Percentiles rank a stretch among this genome's conserved stretches.
Conservation (phyloP, 2,329 filamentous ascomycete species). For the Fusarium miscanthi region DNA sequence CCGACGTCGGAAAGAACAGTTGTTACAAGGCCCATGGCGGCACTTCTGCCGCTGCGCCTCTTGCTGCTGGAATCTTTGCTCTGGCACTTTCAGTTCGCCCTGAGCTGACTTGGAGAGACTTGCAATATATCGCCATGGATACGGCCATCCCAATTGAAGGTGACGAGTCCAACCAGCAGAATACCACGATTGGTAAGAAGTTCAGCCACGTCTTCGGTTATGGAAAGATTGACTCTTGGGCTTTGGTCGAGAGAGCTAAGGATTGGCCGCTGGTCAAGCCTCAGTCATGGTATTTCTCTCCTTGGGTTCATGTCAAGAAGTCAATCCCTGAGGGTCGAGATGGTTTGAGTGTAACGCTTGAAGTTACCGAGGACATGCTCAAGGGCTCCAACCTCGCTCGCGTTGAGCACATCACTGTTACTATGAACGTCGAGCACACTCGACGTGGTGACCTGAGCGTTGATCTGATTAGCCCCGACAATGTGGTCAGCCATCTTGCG, state of each 20-base stretch:
- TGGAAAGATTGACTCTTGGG: slow-evolving; percentile 91
- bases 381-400: slow-evolving; percentile 84
- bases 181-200: slow-evolving; percentile 81
- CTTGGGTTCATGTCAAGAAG: slow-evolving; percentile 91
- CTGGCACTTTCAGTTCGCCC: slow-evolving; percentile 86
- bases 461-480: slow-evolving; percentile 86
- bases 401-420: slow-evolving; percentile 94
- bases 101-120: slow-evolving; percentile 90
- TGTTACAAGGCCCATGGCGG: slow-evolving; percentile 90
- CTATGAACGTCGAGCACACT: slow-evolving; percentile 93
- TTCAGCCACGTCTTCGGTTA: slow-evolving; percentile 97
- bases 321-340: slow-evolving; percentile 85
- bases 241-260: slow-evolving; percentile 86
- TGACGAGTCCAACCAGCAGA: slow-evolving; percentile 77
- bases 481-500: slow-evolving; percentile 85
- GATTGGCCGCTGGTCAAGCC: slow-evolving; percentile 90
- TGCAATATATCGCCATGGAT: slow-evolving; percentile 90
- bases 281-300: slow-evolving; percentile 93
- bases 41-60: slow-evolving; percentile 92
- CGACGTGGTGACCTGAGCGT: slow-evolving; percentile 92
- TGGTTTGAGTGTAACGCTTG: slow-evolving; percentile 82
- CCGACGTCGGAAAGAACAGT: slow-evolving; percentile 85
- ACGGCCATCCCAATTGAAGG: slow-evolving; percentile 86
- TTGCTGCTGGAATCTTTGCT: slow-evolving; percentile 92
- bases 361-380: slow-evolving; percentile 84